Conservation (phyloP, 2,329 filamentous ascomycete species). For the Colletotrichum sublineola region DNA sequence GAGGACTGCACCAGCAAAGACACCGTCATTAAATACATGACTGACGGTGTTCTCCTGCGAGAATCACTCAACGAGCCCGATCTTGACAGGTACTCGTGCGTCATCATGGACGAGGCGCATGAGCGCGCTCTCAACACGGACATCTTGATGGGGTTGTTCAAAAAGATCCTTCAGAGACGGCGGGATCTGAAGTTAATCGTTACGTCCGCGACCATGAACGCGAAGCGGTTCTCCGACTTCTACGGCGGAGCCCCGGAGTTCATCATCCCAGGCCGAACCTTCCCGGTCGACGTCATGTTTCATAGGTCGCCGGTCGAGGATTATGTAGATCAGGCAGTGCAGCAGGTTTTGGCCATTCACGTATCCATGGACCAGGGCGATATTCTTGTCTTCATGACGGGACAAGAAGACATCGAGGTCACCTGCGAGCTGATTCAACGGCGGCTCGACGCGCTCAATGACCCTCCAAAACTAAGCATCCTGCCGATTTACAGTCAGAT, state of each 20-base stretch:
- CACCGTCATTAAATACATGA: constrained; percentile 99
- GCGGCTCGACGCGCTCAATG: constrained; percentile 87
- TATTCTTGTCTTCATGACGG: constrained; percentile 99
- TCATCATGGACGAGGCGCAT: constrained; percentile 99
- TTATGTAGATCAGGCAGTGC: constrained; percentile 96
- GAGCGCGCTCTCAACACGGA: constrained; percentile 97
- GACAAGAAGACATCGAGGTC: constrained; percentile 97
- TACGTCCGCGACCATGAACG: constrained; percentile 98
- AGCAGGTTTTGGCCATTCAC: constrained; percentile 95
- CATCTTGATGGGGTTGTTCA: constrained; percentile 96
- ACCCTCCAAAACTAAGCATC: constrained; percentile 94
- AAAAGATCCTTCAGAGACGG: constrained; percentile 91
- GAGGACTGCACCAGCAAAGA: constrained; percentile 98
- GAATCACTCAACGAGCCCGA: constrained; percentile 95
- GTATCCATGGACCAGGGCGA: constrained; percentile 94
- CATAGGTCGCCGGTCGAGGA: constrained; percentile 96
- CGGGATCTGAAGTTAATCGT: constrained; percentile 96
- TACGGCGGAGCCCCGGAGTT: constrained; percentile 97
- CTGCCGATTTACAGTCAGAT: constrained; percentile 99
- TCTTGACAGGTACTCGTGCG: constrained; percentile 94
- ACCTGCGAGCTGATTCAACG: constrained; percentile 95
- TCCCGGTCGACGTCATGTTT: constrained; percentile 96
- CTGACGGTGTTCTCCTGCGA: constrained; percentile 92
- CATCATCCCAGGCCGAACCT: constrained; percentile 94
- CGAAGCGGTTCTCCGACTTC: constrained; percentile 94